Conservation (phyloP, 768 basidiomycete species). For the Suillus ampliporus region DNA sequence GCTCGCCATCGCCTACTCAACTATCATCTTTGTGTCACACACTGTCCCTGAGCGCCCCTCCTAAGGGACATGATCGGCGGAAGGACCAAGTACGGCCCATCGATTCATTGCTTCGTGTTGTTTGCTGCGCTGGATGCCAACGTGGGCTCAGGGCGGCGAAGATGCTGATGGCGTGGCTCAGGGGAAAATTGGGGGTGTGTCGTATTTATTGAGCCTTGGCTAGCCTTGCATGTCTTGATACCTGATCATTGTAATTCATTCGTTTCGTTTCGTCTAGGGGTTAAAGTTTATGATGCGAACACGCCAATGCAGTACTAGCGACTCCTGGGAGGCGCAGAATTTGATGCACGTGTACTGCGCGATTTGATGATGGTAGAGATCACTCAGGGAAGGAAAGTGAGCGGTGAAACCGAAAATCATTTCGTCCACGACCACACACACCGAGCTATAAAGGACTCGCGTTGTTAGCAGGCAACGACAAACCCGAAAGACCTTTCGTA, state of each 20-base stretch:
- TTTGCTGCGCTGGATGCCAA: slow-evolving; percentile 75
- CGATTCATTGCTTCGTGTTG: slow-evolving; percentile 70
- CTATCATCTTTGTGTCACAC: slow-evolving; percentile 70
- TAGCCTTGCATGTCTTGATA: not conserved
- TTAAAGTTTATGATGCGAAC: not conserved
- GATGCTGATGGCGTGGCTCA: slow-evolving; percentile 37
- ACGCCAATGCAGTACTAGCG: not conserved
- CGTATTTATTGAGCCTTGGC: not conserved
- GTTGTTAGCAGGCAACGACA: not conserved
- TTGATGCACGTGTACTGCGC: not conserved
- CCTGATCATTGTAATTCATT: not conserved
- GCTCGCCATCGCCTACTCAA: slow-evolving; percentile 85
- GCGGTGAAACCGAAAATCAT: not conserved
- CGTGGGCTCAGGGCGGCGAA: slow-evolving; percentile 70
- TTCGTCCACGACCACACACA: not conserved
- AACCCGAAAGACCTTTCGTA: not conserved
- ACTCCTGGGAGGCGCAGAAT: not conserved
- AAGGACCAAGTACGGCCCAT: slow-evolving; percentile 86
- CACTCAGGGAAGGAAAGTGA: not conserved
- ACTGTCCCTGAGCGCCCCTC: slow-evolving; percentile 61
- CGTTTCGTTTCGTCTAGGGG: not conserved
- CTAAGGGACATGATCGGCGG: slow-evolving; percentile 72
- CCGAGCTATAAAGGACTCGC: not conserved
- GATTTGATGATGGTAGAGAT: not conserved
- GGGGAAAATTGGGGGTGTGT: not conserved